Base-by-base conservation (phyloP, 805 yeast genomes). In the Ogataea degrootiae region DNA sequence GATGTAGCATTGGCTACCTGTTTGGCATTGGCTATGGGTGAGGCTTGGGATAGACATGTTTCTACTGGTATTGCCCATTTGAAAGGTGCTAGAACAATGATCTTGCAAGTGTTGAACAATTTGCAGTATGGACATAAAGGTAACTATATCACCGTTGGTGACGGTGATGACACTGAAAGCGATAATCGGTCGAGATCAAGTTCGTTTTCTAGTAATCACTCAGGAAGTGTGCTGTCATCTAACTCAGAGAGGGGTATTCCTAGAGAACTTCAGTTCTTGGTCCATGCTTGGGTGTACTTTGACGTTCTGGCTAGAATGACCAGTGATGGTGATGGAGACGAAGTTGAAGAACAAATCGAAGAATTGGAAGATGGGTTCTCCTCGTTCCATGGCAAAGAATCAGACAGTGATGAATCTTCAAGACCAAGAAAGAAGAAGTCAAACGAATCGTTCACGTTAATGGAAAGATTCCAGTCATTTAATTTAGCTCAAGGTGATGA, bases 261-360 rank as follows among this genome's bases (percentile, higher is more conserved):
- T 4, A 67, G 67, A 45, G 72, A 70, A 37, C 64, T 80, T 22
- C 79, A 72, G 51, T 77, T 77, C 47, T 63, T 81, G 37, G 78
- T 79, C 65, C 80, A 83, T 56, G 73, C 79, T n/a, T 83, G 86
- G 82, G 70, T 82, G 39, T 83, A 83, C 60, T 75, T 79, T 54
- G 87, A 83, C 61, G 87, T 83, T 4, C 63, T 83, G 48, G 81
- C 87, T 1, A 77, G 84, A 48, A 75, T 83, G 75, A 80, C 87
- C 0, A 73, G 82, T 23, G 77, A 74, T 45, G 64, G 69, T 7
- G 71, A 66, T 7, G 71, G 66, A 21, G 68, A 69, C 15, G 80
- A 77, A 23, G 50, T 37, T 11, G 51, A 46, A 12, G 47, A 43
- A 3, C 42, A 31, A 22, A 22, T 43, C 14, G 23, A 33, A 16